These are phyloP conservation scores for Sporisorium sorghi DNA, from an alignment of 1,284 basidiomycete genomes.

Conservation along the genomic window DNA sequence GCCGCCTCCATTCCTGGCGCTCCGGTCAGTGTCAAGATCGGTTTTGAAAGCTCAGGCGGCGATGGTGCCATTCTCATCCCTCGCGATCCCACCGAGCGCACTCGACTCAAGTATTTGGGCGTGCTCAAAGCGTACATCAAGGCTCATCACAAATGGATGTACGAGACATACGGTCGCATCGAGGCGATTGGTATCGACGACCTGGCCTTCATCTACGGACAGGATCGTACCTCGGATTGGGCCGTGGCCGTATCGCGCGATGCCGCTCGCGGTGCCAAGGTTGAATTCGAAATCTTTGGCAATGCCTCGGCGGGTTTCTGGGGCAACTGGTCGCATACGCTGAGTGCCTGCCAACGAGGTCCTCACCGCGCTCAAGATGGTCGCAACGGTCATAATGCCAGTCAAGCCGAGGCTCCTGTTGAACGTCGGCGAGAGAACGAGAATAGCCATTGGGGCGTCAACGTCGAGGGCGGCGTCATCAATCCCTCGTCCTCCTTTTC, in stretches of 20 bases:
- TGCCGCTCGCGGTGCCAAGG: constrained; percentile 42
- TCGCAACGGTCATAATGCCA: constrained; percentile 8
- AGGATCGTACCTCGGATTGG: constrained; percentile 61
- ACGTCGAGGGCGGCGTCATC: constrained; percentile 20
- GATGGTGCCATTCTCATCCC: constrained; percentile 58
- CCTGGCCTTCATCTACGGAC: constrained; percentile 50
- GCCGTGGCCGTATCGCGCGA: constrained; percentile 55
- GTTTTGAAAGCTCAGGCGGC: constrained; percentile 56
- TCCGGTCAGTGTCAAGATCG: constrained; percentile 47
- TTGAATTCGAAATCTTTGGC: constrained; percentile 59
- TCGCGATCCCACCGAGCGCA: constrained; percentile 56
- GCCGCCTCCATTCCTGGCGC: constrained; percentile 42
- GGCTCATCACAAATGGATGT: constrained; percentile 53
- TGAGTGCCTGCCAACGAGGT: constrained; percentile 52
- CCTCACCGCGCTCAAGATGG: constrained; percentile 38
- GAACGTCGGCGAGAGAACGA: constrained; percentile 4
- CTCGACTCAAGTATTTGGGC: constrained; percentile 52
- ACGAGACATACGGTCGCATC: constrained; percentile 50
- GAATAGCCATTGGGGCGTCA: constrained; percentile 11
- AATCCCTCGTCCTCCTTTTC: constrained; percentile 28
- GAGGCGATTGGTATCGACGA: constrained; percentile 58
- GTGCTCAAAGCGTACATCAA: constrained; percentile 59
- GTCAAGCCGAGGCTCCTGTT: constrained; percentile 12
- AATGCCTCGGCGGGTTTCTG: constrained; percentile 40
- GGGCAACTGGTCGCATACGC: constrained; percentile 55